Evolutionary conservation across 441 rosid species (phyloP).

Genomic region (Rhodomyrtus psidioides): DNA sequence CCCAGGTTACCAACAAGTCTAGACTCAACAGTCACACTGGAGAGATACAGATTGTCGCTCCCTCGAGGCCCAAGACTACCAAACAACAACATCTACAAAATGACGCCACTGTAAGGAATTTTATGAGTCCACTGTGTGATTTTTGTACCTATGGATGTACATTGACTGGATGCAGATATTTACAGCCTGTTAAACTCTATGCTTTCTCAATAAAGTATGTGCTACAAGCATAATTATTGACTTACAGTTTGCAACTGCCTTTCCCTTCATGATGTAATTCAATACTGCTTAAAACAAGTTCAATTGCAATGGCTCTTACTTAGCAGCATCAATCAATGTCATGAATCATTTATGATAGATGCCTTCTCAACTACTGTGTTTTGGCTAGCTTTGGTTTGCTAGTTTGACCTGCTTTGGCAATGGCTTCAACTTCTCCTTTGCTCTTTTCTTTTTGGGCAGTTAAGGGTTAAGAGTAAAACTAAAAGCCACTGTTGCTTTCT

Average conservation of each 20-base stretch:
- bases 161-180: neutral
- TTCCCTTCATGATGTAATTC: neutral
- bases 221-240: neutral
- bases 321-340: neutral
- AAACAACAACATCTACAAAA: too few relatives aligned
- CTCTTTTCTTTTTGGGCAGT: too few relatives aligned
- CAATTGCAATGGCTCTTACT: neutral
- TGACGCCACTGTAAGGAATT: neutral
- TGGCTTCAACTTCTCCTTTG: neutral
- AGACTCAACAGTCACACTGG: too few relatives aligned
- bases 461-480: neutral
- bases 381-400: neutral
- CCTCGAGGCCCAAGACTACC: too few relatives aligned
- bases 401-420: neutral
- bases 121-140: conserved; percentile 14
- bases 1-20: too few relatives aligned
- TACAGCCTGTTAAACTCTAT: too few relatives aligned
- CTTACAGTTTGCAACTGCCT: neutral
- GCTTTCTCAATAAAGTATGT: neutral
- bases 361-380: neutral
- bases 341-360: neutral
- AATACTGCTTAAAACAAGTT: neutral
- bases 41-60: too few relatives aligned
- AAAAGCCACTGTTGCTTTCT: neutral
- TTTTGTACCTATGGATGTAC: neutral